Percentiles rank a stretch among this genome's conserved stretches.
Evolutionary conservation across 306 rosid species (phyloP).

Genomic region (Vigna trinervia): DNA sequence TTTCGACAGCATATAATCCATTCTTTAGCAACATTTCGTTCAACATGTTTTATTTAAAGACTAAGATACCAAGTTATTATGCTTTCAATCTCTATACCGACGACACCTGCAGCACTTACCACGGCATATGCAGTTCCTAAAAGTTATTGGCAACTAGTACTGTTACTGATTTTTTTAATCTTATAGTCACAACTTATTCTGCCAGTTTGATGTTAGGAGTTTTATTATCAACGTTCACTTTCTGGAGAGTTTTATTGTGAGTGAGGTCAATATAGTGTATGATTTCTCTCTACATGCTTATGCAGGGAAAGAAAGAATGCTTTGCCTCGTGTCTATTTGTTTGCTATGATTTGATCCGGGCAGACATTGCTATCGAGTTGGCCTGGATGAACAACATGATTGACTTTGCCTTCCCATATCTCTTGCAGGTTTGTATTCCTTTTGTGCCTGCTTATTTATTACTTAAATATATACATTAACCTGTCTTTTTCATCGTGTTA

Average conservation of each 20-base stretch:
- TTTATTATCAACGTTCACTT: slow-evolving; percentile 11
- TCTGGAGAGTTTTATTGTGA: slow-evolving; percentile 21
- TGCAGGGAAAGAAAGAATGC: slow-evolving; percentile 99
- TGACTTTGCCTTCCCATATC: slow-evolving; percentile 93
- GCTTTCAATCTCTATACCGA: slow-evolving; percentile 27
- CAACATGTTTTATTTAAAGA: slow-evolving; percentile 23
- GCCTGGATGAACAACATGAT: slow-evolving; percentile 97
- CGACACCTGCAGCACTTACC: slow-evolving; percentile 7
- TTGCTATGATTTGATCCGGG: slow-evolving; percentile 90
- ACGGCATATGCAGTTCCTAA: slow-evolving; percentile 30
- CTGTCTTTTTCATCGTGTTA: slow-evolving; percentile 35
- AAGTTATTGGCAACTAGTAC: slow-evolving; percentile 24
- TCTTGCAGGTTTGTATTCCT: slow-evolving; percentile 70
- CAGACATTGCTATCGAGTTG: slow-evolving; percentile 87
- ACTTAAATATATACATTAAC: not conserved
- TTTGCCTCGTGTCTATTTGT: slow-evolving; percentile 97
- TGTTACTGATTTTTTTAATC: slow-evolving; percentile 16
- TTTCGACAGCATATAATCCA: slow-evolving; percentile 9
- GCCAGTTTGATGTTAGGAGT: slow-evolving; percentile 16
- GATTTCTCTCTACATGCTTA: slow-evolving; percentile 32
- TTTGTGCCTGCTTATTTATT: slow-evolving; percentile 21
- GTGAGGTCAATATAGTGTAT: slow-evolving; percentile 14
- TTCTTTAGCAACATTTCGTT: not conserved
- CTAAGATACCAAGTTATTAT: slow-evolving; percentile 16
- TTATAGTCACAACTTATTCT: slow-evolving; percentile 6